Base-by-base conservation (phyloP, 805 yeast species). In the Candida railenensis region DNA sequence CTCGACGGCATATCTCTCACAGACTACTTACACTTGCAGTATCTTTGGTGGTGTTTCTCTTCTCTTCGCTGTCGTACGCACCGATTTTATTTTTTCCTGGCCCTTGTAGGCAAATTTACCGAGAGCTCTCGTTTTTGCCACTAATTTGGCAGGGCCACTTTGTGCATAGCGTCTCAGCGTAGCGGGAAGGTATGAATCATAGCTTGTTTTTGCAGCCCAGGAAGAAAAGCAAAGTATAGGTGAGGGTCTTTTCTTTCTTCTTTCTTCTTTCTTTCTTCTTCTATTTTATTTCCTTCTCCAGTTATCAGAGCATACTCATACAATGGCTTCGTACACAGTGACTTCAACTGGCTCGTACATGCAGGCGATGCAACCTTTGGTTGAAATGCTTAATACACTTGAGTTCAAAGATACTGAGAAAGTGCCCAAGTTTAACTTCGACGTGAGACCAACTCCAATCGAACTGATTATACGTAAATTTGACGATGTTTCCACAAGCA, bases 341-440 rank as follows among this genome's bases (percentile, higher is more conserved):
- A 69, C 78, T 12, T 85, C 91, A 1, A 85, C 91, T 8, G 78
- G 80, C 63, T 85, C 94, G 19, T 87, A 80, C 63, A 80, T 87
- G 86, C 79, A 78, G 59, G 92, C 94, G 16, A 85, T 87, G 89
- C 78, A 76, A 60, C 77, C 82, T 2, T 80, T 87, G 84, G 69
- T 79, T n/a, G 80, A 77, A 4, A 62, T 74, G 0, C 58, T 82
- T 47, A 59, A 63, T 2, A 49, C 57, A 0, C 54, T 78, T 14
- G 55, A 62, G 1, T 34, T 57, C 11, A 37, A 48, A 14, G 34
- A 34, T 22, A 33, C 41, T 25, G 49, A 37, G 18, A 71, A 67
- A 28, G 41, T 58, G 7, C 79, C 81, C 1, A 64, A 55, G 32
- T 59, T 72, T 18, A 77, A 74, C 47, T 58, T 64, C 33, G 76